Evolutionary conservation across 2,329 filamentous ascomycete species (phyloP), one percentile per base, ranked within the genome.

Genomic region (Aspergillus latus): DNA sequence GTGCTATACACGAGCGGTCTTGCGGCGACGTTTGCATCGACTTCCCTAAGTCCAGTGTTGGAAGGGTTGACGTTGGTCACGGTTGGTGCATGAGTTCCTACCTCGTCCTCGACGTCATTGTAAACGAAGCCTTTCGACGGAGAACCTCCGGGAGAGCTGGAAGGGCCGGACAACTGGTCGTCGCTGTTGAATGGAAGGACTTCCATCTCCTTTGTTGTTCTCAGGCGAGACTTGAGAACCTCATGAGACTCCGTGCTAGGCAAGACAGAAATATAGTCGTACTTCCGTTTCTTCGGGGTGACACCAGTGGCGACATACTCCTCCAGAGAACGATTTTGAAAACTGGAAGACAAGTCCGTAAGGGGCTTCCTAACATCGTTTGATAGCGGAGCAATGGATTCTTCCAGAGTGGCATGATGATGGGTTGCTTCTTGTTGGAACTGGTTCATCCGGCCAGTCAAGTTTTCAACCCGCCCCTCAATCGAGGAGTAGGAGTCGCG

Each of bases 241-340:
- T 86, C 82, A 65, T 87, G 84, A 1, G 75, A 66, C 66, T 85
- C 83, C 0, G 94, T 97, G 28, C 87, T 85, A 3, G 94, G 94
- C 1, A 99, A 80, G 2, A 82, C 79, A 1, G 84, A 88, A 0
- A 91, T 89, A 67, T 90, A 96, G n/a, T 84, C 80, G 73, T 97
- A 99, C 51, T 85, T 80, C 30, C 81, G 78, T 75, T 92, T 94
- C 68, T 89, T 85, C 0, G 94, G 94, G 1, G 94, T 97, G 46
- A 88, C 82, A 50, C 94, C 93, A 0, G 94, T 97, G 0, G 89
- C 84, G 37, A 84, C 79, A 72, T 97, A 97, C 69, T 97, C 92
- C 52, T 86, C 82, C 51, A 97, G 80, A 4, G 79, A 74, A 1
- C 87, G 85, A 46, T 74, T 76, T 13, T 82, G 76, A 46, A 96